These are phyloP conservation scores for Coemansia pectinata DNA, from an alignment of 192 early-diverging fungal species.

Conservation along the genomic window DNA sequence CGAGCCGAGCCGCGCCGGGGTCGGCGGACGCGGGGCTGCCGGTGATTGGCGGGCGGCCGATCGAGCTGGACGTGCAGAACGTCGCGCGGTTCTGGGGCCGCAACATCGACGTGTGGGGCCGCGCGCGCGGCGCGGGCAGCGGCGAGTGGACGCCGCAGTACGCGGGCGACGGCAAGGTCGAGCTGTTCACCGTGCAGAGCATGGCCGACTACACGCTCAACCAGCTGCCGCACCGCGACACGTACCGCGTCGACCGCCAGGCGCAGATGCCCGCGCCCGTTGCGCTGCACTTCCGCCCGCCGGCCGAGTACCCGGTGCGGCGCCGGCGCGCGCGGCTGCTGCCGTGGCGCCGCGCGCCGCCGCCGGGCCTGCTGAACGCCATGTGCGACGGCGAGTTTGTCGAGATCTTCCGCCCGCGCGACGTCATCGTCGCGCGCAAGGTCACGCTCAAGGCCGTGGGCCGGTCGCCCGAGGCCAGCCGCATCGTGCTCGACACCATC, in stretches of 20 bases:
- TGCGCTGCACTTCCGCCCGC: slow-evolving; percentile 58
- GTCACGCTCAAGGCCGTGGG: slow-evolving; percentile 70
- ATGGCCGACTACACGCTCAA: slow-evolving; percentile 64
- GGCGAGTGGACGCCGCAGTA: slow-evolving; percentile 71
- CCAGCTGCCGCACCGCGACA: slow-evolving; percentile 59
- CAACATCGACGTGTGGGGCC: slow-evolving; percentile 70
- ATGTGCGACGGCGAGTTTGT: slow-evolving; percentile 84
- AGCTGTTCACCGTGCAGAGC: slow-evolving; percentile 64
- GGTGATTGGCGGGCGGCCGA: slow-evolving; percentile 59
- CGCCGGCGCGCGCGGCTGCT: slow-evolving; percentile 21
- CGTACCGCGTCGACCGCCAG: slow-evolving; percentile 62
- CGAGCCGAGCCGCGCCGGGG: slow-evolving; percentile 31
- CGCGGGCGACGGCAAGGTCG: slow-evolving; percentile 68
- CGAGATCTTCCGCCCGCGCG: slow-evolving; percentile 62
- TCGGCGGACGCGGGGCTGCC: slow-evolving; percentile 54
- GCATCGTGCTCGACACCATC: slow-evolving; percentile 62
- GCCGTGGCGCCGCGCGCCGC: slow-evolving; percentile 30
- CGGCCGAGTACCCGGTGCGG: slow-evolving; percentile 44
- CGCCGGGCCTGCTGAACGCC: slow-evolving; percentile 59
- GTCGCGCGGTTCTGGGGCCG: slow-evolving; percentile 73
- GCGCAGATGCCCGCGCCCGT: slow-evolving; percentile 67
- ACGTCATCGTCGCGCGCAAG: slow-evolving; percentile 62
- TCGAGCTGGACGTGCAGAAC: slow-evolving; percentile 74
- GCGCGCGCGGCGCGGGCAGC: slow-evolving; percentile 44
- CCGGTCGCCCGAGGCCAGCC: slow-evolving; percentile 51